Conservation (phyloP, 805 yeast species). For the Huiozyma naganishii region DNA sequence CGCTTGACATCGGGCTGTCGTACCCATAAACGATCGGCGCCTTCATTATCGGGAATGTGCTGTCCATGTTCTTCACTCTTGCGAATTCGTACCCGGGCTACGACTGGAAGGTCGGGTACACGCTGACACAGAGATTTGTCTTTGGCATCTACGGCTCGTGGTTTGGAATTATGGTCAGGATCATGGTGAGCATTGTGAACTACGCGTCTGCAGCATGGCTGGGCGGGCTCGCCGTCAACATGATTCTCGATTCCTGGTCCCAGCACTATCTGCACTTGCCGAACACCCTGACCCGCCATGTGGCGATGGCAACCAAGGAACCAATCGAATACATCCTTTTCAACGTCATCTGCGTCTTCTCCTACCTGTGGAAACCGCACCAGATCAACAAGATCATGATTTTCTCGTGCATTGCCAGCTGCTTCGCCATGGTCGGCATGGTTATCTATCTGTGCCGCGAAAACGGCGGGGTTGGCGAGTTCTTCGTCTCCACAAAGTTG, state of each 20-base stretch:
- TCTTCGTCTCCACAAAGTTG: slow-evolving; percentile 20
- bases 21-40: slow-evolving; percentile 36
- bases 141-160: slow-evolving; percentile 29
- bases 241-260: slow-evolving; percentile 32
- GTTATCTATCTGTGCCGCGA: slow-evolving; percentile 26
- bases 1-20: slow-evolving; percentile 33
- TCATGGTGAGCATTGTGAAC: slow-evolving; percentile 36
- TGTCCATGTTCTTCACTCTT: slow-evolving; percentile 34
- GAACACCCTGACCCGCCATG: slow-evolving; percentile 24
- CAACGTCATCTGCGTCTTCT: slow-evolving; percentile 33
- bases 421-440: slow-evolving; percentile 32
- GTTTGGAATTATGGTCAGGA: slow-evolving; percentile 27
- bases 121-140: slow-evolving; percentile 33
- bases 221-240: slow-evolving; percentile 32
- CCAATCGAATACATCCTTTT: slow-evolving; percentile 31
- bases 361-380: slow-evolving; percentile 35
- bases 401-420: slow-evolving; percentile 27
- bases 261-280: slow-evolving; percentile 26
- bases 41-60: slow-evolving; percentile 34
- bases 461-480: slow-evolving; percentile 28
- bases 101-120: slow-evolving; percentile 38
- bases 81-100: slow-evolving; percentile 38
- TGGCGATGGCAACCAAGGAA: slow-evolving; percentile 28
- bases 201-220: slow-evolving; percentile 37
- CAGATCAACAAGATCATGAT: slow-evolving; percentile 30